phyloP scores from a whole-genome alignment of 2,329 filamentous ascomycete species.

The Paramyrothecium roridum region DNA sequence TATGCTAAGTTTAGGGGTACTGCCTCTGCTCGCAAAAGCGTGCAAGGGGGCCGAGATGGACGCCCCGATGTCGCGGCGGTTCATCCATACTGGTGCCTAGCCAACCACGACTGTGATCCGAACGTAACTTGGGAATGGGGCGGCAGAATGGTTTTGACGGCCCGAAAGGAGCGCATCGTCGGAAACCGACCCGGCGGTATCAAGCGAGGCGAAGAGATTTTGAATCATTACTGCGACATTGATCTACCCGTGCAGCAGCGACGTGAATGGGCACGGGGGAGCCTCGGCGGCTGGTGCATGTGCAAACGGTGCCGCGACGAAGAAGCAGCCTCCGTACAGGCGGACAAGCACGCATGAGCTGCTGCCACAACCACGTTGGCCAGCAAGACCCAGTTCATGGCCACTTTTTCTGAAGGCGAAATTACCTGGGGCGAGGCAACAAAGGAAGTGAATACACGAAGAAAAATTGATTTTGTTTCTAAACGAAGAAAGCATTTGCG shows the following conservation, averaged over 20 bases:
- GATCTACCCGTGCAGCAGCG: conserved; percentile 72
- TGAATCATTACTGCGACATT: conserved; percentile 94
- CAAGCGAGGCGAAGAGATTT: conserved; percentile 74
- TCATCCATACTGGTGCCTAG: conserved; percentile 92
- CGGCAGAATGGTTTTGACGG: conserved; percentile 69
- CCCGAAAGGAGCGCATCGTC: conserved; percentile 54
- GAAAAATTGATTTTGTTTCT: neutral
- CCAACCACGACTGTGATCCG: conserved; percentile 94
- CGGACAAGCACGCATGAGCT: conserved; percentile 1
- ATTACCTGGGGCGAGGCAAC: neutral
- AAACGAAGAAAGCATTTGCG: too few species aligned
- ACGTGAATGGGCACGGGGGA: conserved; percentile 84
- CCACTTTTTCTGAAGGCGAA: too few species aligned
- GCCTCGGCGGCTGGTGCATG: conserved; percentile 84
- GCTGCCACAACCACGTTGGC: neutral
- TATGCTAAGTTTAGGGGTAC: conserved; percentile 93
- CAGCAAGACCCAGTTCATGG: too few species aligned
- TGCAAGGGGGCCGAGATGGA: conserved; percentile 56
- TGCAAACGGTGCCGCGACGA: conserved; percentile 81
- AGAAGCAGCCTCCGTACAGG: conserved; percentile 29
- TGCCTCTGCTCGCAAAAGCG: conserved; percentile 77
- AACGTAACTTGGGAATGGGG: conserved; percentile 96
- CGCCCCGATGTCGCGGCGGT: conserved; percentile 90
- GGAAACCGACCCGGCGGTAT: conserved; percentile 58
- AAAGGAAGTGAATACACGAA: conserved; percentile 4